A percentile compares a stretch with the other conserved stretches of the same genome.
Evolutionary conservation across 2,329 filamentous ascomycete genomes (phyloP).

Genomic region (Verticillium isaacii): DNA sequence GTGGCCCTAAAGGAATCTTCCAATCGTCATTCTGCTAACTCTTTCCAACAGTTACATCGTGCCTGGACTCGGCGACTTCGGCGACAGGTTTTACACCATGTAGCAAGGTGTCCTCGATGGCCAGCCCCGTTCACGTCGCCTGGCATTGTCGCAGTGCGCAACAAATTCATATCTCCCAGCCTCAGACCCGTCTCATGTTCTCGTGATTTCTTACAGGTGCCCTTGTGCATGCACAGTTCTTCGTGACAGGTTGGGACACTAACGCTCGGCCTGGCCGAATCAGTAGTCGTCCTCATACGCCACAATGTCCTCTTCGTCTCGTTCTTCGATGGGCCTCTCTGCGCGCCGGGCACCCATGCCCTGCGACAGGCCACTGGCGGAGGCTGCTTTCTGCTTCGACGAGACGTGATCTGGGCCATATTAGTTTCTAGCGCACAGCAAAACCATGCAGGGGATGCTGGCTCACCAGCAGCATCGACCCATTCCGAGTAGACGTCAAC

Average conservation of each 20-base stretch:
- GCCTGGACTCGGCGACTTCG: slow-evolving; percentile 90
- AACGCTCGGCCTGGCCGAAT: slow-evolving; percentile 13
- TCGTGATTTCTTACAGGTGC: not conserved
- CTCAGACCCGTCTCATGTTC: not conserved
- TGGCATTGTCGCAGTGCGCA: not conserved
- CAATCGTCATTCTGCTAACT: slow-evolving; percentile 27
- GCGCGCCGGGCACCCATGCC: slow-evolving; percentile 3
- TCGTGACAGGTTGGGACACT: slow-evolving; percentile 1
- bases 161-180: not conserved
- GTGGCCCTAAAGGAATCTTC: slow-evolving; percentile 22
- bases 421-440: not conserved
- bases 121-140: not conserved
- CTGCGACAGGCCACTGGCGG: not conserved
- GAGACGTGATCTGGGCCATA: not conserved
- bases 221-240: not conserved
- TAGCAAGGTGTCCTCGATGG: slow-evolving; percentile 32
- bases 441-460: not conserved
- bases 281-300: slow-evolving; percentile 54
- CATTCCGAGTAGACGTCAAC: slow-evolving; percentile 98
- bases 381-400: not conserved
- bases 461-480: slow-evolving; percentile 75
- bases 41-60: slow-evolving; percentile 75
- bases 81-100: slow-evolving; percentile 92
- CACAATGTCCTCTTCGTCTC: slow-evolving; percentile 49
- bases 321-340: slow-evolving; percentile 27